phyloP scores from a whole-genome alignment of 2,329 filamentous ascomycete species.

The Fusarium falciforme region DNA sequence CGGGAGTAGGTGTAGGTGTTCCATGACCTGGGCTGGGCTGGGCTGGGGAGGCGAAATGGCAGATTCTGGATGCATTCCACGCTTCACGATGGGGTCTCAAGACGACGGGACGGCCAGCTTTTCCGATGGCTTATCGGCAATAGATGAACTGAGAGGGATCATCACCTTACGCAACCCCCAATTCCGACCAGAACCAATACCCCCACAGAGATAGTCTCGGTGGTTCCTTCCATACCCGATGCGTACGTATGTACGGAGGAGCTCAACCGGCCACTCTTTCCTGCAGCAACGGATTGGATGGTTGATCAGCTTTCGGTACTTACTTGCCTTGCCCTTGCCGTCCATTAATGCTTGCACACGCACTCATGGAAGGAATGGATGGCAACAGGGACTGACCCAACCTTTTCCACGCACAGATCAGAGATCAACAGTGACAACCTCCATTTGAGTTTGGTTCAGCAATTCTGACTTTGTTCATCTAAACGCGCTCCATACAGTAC shows the following conservation, averaged over 20 bases:
- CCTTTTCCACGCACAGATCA: background rate
- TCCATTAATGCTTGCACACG: background rate
- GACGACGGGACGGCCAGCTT: background rate
- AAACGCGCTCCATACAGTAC: background rate
- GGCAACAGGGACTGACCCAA: constrained; percentile 4
- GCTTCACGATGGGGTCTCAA: background rate
- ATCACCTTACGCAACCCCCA: constrained; percentile 18
- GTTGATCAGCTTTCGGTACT: constrained; percentile 7
- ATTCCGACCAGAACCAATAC: constrained; percentile 3
- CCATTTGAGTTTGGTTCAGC: background rate
- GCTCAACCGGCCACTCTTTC: background rate
- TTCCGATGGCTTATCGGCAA: constrained; percentile 3
- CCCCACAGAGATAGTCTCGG: constrained; percentile 25
- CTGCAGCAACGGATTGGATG: background rate
- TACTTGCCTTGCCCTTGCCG: background rate
- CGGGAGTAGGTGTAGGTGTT: background rate
- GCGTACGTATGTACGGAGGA: constrained; percentile 6
- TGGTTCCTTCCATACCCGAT: background rate
- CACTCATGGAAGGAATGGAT: background rate
- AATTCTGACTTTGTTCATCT: background rate
- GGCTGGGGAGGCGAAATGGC: background rate
- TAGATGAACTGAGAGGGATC: constrained; percentile 21
- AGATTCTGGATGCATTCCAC: background rate
- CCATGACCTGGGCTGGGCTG: background rate
- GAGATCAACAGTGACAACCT: background rate